Evolutionary conservation across 2,329 filamentous ascomycete genomes (phyloP), one percentile per base, ranked within the genome.

Genomic region (Fusarium sp.): DNA sequence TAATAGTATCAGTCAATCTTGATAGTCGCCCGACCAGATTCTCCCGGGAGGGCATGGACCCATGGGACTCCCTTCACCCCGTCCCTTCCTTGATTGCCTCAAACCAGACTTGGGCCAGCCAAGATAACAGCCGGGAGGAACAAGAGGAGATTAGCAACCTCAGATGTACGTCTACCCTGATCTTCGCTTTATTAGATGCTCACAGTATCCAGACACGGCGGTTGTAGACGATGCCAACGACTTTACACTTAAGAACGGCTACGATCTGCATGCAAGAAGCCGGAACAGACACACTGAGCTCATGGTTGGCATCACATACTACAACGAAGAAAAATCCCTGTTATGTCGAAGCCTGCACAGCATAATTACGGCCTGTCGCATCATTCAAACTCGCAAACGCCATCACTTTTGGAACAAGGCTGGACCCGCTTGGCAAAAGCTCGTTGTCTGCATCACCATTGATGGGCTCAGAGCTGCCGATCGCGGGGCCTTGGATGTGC

Each of bases 331-430:
- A 86, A 98, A 98, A 88, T 91, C 93, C n/a, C 88, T 98, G 68
- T 94, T 96, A n/a, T 89, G 95, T 54, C 92, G 96, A 84, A 98
- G 96, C 0, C 87, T 98, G 62, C 95, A 98, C 83, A 95, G 95
- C 87, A 94, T 97, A 63, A 98, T 98, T 94, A 95, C 98, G 83
- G 98, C 98, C 82, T 96, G 98, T 79, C 93, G 95, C 70, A 95
- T 98, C 79, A 98, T 98, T 81, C 95, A 98, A 78, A 98, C 97
- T 85, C 88, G 98, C 71, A 98, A 98, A 85, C 97, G 97, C 85
- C 98, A 96, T 35, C 95, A 96, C 78, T 98, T 98, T 86, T 98
- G 96, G 96, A 98, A 98, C 87, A 97, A 97, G 86, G 95, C 95
- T 77, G 96, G 96, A 66, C 96, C 96, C 5, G 96, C 96, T 62